Base-by-base conservation (phyloP, 805 yeast species). In the Hanseniaspora clermontiae region DNA sequence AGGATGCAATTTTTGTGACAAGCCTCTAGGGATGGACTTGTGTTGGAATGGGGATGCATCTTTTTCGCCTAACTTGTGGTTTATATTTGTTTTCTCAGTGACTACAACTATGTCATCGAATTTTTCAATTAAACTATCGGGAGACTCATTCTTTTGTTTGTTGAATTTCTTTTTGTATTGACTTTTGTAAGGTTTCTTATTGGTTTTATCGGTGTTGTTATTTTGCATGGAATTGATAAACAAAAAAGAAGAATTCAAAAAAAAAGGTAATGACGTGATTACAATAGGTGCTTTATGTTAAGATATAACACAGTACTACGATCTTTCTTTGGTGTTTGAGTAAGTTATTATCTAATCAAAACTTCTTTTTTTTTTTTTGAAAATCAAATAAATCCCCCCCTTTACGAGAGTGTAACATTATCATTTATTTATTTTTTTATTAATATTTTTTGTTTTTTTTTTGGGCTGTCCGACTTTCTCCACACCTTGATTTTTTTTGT, bases 51-150 rank as follows among this genome's bases (percentile, higher is more conserved):
- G 40, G 57, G 48, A 60, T 64, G 10, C 46, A 57, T 46, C 59
- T 60, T 19, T 52, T 56, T 19, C 55, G 61, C 51, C 61, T 64
- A 24, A 43, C 59, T 45, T 57, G 60, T 29, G 17, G 57, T 43
- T 57, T 59, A 24, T 52, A 59, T 50, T 52, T 61, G 38, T 45
- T 58, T 34, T 59, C 57, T 47, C 36, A 15, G 48, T 45, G 15
- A 45, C 37, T n/a, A 45, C 7, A n/a, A 31, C 48, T 12, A 45
- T 45, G 36, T 45, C 48, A 45, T 45, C 24, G 20, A 45, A 45
- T 5, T 45, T 45, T 5, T 45, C 48, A 31, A 17, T n/a, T 19
- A 31, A 29, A 3, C 31, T 31, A 11, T 31, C 48, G 37, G 48
- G 37, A 45, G 48, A 31, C 12, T 29, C 48, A 45, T 45, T 31